Evolutionary conservation across 805 yeast species (phyloP).

Genomic region (Blastobotrys parvus): DNA sequence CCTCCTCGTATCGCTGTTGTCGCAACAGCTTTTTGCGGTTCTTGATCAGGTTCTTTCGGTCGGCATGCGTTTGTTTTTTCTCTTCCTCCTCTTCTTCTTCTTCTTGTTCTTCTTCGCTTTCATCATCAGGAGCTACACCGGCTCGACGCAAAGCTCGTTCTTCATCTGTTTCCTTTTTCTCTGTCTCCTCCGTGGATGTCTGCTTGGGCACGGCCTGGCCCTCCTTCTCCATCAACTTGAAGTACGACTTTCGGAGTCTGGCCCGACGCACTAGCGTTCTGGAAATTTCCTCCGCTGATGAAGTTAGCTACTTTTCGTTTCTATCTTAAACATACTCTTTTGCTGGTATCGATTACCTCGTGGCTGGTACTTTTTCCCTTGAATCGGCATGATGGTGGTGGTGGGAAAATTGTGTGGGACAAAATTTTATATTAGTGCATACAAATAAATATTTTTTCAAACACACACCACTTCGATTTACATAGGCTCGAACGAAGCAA

Average conservation of each 20-base stretch:
- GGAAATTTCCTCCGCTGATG: too few species aligned
- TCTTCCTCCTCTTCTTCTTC: constrained; percentile 15
- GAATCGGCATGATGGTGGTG: too few species aligned
- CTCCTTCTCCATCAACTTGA: constrained; percentile 65
- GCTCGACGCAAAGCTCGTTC: constrained; percentile 11
- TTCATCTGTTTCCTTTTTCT: constrained; percentile 16
- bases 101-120: constrained; percentile 9
- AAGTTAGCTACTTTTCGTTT: too few species aligned
- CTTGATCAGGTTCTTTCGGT: constrained; percentile 30
- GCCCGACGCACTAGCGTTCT: constrained; percentile 72
- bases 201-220: constrained; percentile 50
- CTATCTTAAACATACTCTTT: too few species aligned
- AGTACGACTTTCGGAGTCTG: constrained; percentile 69
- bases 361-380: too few species aligned
- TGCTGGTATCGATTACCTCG: too few species aligned
- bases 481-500: too few species aligned
- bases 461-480: too few species aligned
- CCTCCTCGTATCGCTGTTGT: constrained; percentile 32
- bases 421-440: too few species aligned
- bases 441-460: too few species aligned
- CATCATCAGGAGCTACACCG: constrained; percentile 4
- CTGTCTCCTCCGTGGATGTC: too few species aligned
- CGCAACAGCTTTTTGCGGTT: constrained; percentile 23
- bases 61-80: constrained; percentile 25
- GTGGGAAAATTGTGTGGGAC: too few species aligned